Evolutionary conservation across 177 flowering plant genomes (phyloP).

Genomic region (Vitis hybrid): DNA sequence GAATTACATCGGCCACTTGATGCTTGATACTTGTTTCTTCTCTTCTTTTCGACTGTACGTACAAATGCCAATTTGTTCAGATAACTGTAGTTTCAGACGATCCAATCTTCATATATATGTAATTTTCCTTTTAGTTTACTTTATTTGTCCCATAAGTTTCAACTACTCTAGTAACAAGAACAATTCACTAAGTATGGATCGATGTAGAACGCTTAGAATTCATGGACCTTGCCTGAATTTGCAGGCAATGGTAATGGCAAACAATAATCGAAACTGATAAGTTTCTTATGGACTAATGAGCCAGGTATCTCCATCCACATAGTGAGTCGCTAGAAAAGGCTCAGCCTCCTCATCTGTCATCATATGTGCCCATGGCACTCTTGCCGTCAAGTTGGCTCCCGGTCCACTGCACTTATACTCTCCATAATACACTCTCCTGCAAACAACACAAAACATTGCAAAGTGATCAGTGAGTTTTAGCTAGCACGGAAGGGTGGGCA

Average conservation of each 20-base stretch:
- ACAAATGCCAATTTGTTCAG: background rate
- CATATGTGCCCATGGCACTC: constrained; percentile 64
- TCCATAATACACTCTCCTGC: constrained; percentile 68
- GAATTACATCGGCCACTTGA: too few species aligned
- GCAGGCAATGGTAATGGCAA: too few species aligned
- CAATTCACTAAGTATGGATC: background rate
- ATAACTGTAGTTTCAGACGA: background rate
- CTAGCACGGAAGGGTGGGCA: too few species aligned
- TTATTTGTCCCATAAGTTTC: background rate
- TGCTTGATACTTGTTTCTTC: too few species aligned
- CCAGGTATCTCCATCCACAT: constrained; percentile 62
- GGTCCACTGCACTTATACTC: constrained; percentile 81
- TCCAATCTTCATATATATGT: background rate
- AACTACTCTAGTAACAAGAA: background rate
- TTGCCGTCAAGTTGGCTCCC: constrained; percentile 51
- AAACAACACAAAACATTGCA: background rate
- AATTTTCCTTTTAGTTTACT: background rate
- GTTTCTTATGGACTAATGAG: constrained; percentile 26
- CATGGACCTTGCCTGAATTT: background rate
- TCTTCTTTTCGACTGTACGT: background rate
- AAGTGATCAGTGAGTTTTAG: background rate
- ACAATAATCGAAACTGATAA: too few species aligned
- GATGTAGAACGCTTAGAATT: background rate
- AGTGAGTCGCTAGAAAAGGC: constrained; percentile 57
- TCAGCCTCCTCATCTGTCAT: constrained; percentile 55